Percentiles rank a stretch among this genome's conserved stretches.
These are phyloP conservation scores for Climacium dendroides DNA, from an alignment of 225 moss, liverwort and hornwort genomes.

Conservation along the genomic window DNA sequence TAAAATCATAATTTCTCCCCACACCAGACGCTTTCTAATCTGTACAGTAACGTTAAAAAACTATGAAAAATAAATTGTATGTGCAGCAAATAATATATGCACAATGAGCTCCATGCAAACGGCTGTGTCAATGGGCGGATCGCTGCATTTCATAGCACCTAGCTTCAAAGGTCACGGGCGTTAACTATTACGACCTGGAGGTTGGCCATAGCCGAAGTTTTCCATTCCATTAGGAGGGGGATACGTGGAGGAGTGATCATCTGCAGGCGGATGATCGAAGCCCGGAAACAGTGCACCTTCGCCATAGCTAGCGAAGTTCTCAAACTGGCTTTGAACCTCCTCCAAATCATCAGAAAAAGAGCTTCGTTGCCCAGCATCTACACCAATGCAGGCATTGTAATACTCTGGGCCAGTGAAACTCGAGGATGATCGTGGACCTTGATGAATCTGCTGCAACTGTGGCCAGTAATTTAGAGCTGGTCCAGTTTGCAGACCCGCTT, in stretches of 20 bases:
- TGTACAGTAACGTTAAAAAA: neutral
- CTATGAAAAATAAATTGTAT: neutral
- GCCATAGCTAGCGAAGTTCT: neutral
- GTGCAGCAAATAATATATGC: neutral
- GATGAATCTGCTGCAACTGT: neutral
- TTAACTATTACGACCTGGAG: neutral
- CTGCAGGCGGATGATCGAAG: neutral
- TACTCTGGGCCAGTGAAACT: neutral
- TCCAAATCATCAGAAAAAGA: slow-evolving; percentile 29
- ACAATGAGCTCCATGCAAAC: neutral
- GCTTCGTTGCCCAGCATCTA: neutral
- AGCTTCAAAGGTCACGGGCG: neutral
- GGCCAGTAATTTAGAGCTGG: neutral
- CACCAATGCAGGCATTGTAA: neutral
- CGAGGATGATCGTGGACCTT: neutral
- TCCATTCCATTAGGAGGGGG: neutral
- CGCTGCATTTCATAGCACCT: neutral
- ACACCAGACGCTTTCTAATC: neutral
- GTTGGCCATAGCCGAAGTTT: neutral
- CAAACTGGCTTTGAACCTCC: slow-evolving; percentile 13
- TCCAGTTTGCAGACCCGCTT: neutral
- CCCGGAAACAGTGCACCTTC: neutral
- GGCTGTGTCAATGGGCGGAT: neutral
- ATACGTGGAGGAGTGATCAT: neutral
- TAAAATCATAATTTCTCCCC: neutral